A percentile compares a stretch with the other conserved stretches of the same genome.
Evolutionary conservation across 2,329 filamentous ascomycete species (phyloP).

Genomic region (Colletotrichum sp.): DNA sequence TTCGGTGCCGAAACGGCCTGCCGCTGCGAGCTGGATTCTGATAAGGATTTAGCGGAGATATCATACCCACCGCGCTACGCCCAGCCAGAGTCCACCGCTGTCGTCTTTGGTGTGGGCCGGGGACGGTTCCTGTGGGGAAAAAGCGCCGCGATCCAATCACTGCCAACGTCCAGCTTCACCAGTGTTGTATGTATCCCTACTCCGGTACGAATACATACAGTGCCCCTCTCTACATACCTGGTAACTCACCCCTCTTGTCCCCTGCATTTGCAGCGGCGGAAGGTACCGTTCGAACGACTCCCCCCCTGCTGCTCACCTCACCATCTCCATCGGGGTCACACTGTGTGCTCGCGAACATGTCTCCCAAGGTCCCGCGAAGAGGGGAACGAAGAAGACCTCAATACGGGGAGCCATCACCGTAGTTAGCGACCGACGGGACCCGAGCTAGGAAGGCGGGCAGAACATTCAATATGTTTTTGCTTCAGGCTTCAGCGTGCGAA

Average conservation of each 20-base stretch:
- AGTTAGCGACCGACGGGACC: background rate
- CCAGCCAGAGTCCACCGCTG: background rate
- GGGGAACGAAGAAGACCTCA: background rate
- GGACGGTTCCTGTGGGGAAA: background rate
- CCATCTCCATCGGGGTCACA: background rate
- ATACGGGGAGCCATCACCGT: background rate
- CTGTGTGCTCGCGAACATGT: background rate
- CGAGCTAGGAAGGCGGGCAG: background rate
- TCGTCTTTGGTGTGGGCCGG: background rate
- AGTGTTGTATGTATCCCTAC: background rate
- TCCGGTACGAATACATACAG: background rate
- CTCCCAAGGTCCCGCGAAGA: background rate
- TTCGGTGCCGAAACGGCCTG: constrained; percentile 14
- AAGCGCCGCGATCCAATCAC: background rate
- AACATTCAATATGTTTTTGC: background rate
- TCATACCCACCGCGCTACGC: background rate
- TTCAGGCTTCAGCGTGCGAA: background rate
- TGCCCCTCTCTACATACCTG: background rate
- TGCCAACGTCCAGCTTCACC: background rate
- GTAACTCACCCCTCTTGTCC: background rate
- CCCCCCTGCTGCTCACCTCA: background rate
- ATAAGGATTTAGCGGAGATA: constrained; percentile 16
- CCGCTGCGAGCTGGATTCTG: background rate
- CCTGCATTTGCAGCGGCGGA: background rate
- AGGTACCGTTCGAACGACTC: background rate